These are phyloP conservation scores for Phytophthora macrochlamydospora DNA, from an alignment of 352 stramenopile species.

Conservation along the genomic window DNA sequence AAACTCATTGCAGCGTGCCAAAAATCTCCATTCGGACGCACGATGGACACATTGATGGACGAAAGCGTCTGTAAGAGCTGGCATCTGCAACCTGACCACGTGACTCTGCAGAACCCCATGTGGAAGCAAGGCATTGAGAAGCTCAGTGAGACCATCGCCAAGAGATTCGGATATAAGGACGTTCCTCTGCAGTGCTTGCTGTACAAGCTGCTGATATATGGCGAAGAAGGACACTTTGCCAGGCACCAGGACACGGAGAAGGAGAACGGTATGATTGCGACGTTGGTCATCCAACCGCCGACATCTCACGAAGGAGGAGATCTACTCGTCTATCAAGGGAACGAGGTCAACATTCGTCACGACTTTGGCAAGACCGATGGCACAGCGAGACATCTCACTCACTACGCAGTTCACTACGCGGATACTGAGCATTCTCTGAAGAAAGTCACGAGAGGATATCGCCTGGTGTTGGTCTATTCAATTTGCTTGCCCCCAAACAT, in stretches of 20 bases:
- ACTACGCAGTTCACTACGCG: conserved; percentile 16
- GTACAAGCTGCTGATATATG: conserved; percentile 54
- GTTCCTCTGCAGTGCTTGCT: conserved; percentile 6
- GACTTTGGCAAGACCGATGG: conserved; percentile 11
- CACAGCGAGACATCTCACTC: not conserved
- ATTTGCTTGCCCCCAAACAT: conserved; percentile 15
- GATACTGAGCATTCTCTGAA: conserved; percentile 11
- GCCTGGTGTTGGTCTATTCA: conserved; percentile 7
- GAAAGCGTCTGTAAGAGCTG: conserved; percentile 13
- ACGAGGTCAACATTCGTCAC: not conserved
- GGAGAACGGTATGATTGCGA: conserved; percentile 45
- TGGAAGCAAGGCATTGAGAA: conserved; percentile 3
- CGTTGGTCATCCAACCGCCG: conserved; percentile 40
- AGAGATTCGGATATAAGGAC: conserved; percentile 5
- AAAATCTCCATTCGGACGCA: conserved; percentile 23
- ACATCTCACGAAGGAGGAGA: conserved; percentile 10
- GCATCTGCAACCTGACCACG: conserved; percentile 9
- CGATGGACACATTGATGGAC: conserved; percentile 3
- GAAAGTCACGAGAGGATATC: conserved; percentile 4
- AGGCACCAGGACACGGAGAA: conserved; percentile 53
- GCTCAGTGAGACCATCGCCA: conserved; percentile 1
- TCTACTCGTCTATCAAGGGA: not conserved
- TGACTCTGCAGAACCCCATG: not conserved
- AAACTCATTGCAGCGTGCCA: not conserved
- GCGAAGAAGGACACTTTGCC: conserved; percentile 37